Evolutionary conservation across 2,329 filamentous ascomycete genomes (phyloP), one percentile per base, ranked within the genome.

Genomic region (Verticillium nubilum): DNA sequence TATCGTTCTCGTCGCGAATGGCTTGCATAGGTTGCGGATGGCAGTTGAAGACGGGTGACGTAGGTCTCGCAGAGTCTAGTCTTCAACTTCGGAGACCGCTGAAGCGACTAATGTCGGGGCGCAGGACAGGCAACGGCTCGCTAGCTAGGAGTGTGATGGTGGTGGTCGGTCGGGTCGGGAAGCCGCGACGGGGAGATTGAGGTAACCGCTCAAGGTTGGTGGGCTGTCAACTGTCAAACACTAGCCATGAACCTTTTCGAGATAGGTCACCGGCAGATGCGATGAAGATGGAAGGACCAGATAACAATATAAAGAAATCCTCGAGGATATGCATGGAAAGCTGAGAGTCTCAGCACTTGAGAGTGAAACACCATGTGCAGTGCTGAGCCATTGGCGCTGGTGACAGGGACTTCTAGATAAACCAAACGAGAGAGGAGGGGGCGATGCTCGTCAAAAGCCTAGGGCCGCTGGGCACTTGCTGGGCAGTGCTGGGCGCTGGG

Each of bases 291-390:
- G 25, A 33, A 33, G 27, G 17, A n/a, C 31, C 27, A 33, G 25
- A 10, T 13, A 31, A 33, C 19, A 33, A 54, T 54, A 29, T 54
- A 19, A 33, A 27, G 27, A 13, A 29, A 25, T 19, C 12, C 52
- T 29, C 4, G 17, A 54, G 12, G 27, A 23, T 2, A 9, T 5
- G 19, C n/a, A 29, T 27, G 52, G 26, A 23, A 13, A 25, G 52
- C 27, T 33, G 52, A 54, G 29, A 23, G 42, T 50, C 42, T 50
- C 42, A 50, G 42, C 42, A 50, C 10, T 25, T 4, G 35, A 23
- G 54, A 56, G 15, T 56, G 54, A 56, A 56, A 56, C 54, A 56
- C 33, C 54, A 56, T 56, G 54, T 47, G 35, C 54, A 47, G 54
- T 27, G 35, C 17, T 27, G 35, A 25, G 42, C 42, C 42, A 50